Evolutionary conservation across 176 grass and related monocot species (phyloP), one percentile per base, ranked within the genome.

Genomic region (Oryza officinalis): DNA sequence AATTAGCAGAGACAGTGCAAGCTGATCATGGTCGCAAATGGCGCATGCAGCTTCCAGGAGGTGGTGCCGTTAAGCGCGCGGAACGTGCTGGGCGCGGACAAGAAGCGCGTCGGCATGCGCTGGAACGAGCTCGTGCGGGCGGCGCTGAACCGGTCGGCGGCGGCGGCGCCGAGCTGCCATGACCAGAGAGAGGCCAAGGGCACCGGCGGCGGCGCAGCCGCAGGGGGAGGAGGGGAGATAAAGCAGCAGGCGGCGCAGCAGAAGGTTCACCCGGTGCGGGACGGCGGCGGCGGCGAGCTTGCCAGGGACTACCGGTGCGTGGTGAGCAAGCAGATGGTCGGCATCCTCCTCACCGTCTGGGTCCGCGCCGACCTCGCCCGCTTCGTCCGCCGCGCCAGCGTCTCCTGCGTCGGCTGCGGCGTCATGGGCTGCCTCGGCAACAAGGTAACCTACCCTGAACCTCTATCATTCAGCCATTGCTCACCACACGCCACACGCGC

Each of bases 321-420:
- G 64, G 87, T 94, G 71, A 96, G 93, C 85, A 99, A 99, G 91
- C 96, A 99, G 85, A 99, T 99, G 96, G 93, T 96, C 22, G 96
- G 96, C 61, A 92, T 99, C 87, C 84, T 94, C 60, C 82, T 91
- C 40, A 90, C 91, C 1, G 88, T 99, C 22, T 99, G 96, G 96
- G 86, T 91, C 20, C 92, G 93, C 85, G 81, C 66, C 30, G 91
- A 96, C 77, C 93, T 99, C 70, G 74, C 63, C 47, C 85, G 87
- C 28, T 87, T 86, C 77, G 60, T 96, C 13, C 91, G 84, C 38
- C 87, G 89, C 67, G 69, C 89, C 59, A 94, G 91, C 83, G 93
- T 99, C 30, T 90, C 93, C 57, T 94, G 89, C 85, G 74, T 99
- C 27, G 93, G 96, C 6, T 99, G 96, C 49, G 96, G 96, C 59